Evolutionary conservation across 495 filamentous ascomycete species (phyloP).

Genomic region (Penicillium pancosmium): DNA sequence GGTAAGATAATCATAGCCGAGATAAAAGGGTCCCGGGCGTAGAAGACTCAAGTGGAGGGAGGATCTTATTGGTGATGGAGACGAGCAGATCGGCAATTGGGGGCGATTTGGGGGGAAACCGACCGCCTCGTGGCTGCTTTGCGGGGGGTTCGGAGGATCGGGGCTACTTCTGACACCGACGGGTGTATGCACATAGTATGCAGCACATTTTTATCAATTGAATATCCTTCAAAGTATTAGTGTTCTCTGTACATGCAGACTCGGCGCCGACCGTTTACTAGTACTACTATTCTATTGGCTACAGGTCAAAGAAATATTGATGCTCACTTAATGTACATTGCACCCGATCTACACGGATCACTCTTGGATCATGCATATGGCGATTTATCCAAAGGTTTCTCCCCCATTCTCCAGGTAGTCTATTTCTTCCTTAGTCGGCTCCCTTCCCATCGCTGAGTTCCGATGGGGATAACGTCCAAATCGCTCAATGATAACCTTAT

Average conservation of each 20-base stretch:
- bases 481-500: conserved; percentile 32
- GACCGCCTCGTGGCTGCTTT: conserved; percentile 1
- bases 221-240: neutral
- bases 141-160: conserved; percentile 19
- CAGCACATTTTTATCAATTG: neutral
- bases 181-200: neutral
- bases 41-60: conserved; percentile 1
- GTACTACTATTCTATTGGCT: neutral
- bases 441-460: conserved; percentile 24
- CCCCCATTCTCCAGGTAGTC: conserved; percentile 31
- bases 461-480: conserved; percentile 36
- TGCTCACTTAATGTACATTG: neutral
- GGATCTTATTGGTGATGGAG: conserved; percentile 21
- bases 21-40: conserved; percentile 12
- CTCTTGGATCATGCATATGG: neutral
- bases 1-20: conserved; percentile 23
- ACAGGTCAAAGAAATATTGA: neutral
- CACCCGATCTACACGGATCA: neutral
- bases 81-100: conserved; percentile 25
- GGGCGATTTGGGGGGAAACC: conserved; percentile 9
- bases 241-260: too few relatives aligned
- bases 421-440: conserved; percentile 25
- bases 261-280: too few relatives aligned
- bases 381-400: conserved; percentile 23
- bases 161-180: conserved; percentile 33